Percentiles rank a stretch among this genome's conserved stretches.
Conservation (phyloP, 2,329 filamentous ascomycete genomes). For the Ambrosiella beaveri region DNA sequence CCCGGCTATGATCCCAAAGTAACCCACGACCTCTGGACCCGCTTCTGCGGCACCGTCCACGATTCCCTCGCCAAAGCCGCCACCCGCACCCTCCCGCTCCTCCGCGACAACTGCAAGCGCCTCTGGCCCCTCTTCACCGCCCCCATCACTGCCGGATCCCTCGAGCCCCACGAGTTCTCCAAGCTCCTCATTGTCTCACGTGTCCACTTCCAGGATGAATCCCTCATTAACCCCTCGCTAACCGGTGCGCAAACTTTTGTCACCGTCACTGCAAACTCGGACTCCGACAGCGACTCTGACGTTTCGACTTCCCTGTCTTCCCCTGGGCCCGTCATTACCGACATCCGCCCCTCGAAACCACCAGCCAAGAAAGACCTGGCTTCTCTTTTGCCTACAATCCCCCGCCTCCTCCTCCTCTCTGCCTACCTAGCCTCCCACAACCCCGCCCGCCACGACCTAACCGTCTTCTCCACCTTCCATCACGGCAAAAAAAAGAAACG, state of each 20-base stretch:
- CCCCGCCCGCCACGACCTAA: conserved; percentile 51
- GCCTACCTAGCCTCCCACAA: conserved; percentile 75
- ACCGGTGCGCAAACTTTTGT: conserved; percentile 16
- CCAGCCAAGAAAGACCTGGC: conserved; percentile 27
- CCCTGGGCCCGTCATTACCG: neutral
- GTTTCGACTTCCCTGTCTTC: neutral
- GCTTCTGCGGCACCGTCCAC: conserved; percentile 71
- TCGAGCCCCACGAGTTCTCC: conserved; percentile 64
- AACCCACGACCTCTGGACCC: conserved; percentile 55
- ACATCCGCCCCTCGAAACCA: neutral
- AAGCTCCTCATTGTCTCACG: conserved; percentile 59
- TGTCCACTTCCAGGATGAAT: conserved; percentile 54
- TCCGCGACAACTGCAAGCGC: conserved; percentile 49
- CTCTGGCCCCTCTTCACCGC: conserved; percentile 76
- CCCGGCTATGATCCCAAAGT: conserved; percentile 34
- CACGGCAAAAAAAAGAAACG: conserved; percentile 33
- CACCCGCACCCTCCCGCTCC: conserved; percentile 59
- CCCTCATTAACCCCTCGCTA: conserved; percentile 49
- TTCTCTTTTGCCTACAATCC: conserved; percentile 49
- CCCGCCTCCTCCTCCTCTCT: conserved; percentile 55
- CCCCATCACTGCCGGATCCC: conserved; percentile 58
- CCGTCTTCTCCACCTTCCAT: conserved; percentile 58
- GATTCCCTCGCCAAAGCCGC: conserved; percentile 71
- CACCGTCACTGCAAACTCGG: neutral
- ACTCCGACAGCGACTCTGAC: neutral